These are phyloP conservation scores for Rhodotorula mucilaginosa DNA, from an alignment of 1,284 basidiomycete genomes.

Conservation along the genomic window DNA sequence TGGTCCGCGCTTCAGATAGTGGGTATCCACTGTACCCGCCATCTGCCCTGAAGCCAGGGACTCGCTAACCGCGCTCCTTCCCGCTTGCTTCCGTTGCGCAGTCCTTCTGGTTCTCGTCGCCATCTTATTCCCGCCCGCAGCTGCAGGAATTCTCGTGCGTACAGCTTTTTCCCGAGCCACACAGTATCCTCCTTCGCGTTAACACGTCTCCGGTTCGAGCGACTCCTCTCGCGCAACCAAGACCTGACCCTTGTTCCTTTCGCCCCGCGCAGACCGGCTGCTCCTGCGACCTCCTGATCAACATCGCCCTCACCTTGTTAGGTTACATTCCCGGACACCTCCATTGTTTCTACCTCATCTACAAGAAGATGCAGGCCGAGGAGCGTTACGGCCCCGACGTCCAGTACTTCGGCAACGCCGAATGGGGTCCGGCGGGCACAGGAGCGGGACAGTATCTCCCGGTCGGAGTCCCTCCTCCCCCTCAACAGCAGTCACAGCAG, in stretches of 20 bases:
- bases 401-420: conserved; percentile 10
- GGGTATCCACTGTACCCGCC: background rate
- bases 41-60: too few relatives aligned
- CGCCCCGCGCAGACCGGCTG: background rate
- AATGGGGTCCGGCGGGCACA: background rate
- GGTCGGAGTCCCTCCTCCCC: background rate
- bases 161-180: background rate
- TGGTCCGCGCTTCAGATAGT: conserved; percentile 6
- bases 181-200: too few relatives aligned
- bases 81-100: background rate
- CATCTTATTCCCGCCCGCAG: conserved; percentile 13
- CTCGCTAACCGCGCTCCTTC: too few relatives aligned
- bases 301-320: conserved; percentile 4
- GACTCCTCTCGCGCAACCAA: background rate
- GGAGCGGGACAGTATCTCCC: background rate
- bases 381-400: conserved; percentile 4
- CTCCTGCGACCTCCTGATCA: conserved; percentile 12
- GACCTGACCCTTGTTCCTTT: background rate
- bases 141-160: conserved; percentile 7
- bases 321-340: conserved; percentile 13
- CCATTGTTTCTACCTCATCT: conserved; percentile 4
- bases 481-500: conserved; percentile 1
- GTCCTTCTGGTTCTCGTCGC: conserved; percentile 17
- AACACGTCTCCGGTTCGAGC: too few relatives aligned
- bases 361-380: conserved; percentile 4